Percentiles rank a stretch among this genome's conserved stretches.
phyloP scores from a whole-genome alignment of 176 grass and related monocot genomes.

The Eleusine coracana region DNA sequence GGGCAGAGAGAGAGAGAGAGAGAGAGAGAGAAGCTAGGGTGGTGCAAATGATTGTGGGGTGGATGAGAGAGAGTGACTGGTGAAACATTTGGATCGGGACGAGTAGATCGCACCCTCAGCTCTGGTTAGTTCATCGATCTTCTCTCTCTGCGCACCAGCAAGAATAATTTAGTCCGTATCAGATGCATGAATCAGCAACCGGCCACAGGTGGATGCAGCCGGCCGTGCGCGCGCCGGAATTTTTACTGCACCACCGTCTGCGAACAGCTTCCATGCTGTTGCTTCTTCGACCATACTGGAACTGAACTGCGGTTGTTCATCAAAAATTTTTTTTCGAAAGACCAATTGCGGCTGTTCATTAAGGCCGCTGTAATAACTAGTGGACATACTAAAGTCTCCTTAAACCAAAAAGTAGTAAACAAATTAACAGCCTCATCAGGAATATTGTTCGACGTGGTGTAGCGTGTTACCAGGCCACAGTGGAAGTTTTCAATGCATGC shows the following conservation, averaged over 20 bases:
- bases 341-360: background rate
- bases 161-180: conserved; percentile 13
- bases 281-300: background rate
- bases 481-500: conserved; percentile 11
- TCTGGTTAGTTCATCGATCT: background rate
- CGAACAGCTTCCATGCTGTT: background rate
- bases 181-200: conserved; percentile 38
- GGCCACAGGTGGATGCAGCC: conserved; percentile 1
- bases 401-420: background rate
- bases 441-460: conserved; percentile 8
- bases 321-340: too few species aligned
- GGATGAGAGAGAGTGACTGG: conserved; percentile 12
- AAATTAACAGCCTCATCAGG: conserved; percentile 6
- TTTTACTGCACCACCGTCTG: conserved; percentile 27
- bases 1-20: conserved; percentile 7
- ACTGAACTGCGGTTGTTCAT: too few species aligned
- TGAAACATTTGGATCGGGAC: conserved; percentile 47
- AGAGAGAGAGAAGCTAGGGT: background rate
- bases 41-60: conserved; percentile 49
- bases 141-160: background rate
- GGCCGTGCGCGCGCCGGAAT: conserved; percentile 5
- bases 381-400: background rate
- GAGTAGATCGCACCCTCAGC: conserved; percentile 44
- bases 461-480: background rate
- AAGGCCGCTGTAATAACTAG: background rate